These are phyloP conservation scores for Crucibulum laeve DNA, from an alignment of 768 basidiomycete species.

Conservation along the genomic window DNA sequence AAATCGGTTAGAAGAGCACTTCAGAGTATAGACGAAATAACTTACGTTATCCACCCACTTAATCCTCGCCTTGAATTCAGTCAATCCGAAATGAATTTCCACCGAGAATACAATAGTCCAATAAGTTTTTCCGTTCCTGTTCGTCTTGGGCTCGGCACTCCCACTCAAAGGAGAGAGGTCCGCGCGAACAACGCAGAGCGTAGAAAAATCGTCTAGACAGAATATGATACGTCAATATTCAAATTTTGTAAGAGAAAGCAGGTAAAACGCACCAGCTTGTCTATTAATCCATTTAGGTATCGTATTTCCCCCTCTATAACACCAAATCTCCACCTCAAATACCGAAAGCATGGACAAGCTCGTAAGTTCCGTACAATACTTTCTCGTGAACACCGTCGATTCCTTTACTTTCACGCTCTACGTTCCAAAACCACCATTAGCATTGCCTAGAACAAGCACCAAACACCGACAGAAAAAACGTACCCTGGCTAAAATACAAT, in stretches of 20 bases:
- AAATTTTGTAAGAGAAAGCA: not conserved
- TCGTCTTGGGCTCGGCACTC: constrained; percentile 64
- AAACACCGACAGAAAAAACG: constrained; percentile 18
- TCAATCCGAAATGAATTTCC: constrained; percentile 79
- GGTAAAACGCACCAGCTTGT: constrained; percentile 37
- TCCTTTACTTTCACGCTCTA: constrained; percentile 76
- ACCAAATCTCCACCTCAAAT: constrained; percentile 85
- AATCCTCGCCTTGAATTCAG: constrained; percentile 78
- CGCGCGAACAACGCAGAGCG: constrained; percentile 73
- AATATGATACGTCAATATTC: not conserved
- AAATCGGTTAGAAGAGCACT: constrained; percentile 4
- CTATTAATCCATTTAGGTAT: constrained; percentile 75
- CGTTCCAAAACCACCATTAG: constrained; percentile 1
- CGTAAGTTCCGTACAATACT: constrained; percentile 80
- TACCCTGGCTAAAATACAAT: constrained; percentile 72
- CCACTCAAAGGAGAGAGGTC: constrained; percentile 70
- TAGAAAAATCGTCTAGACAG: constrained; percentile 63
- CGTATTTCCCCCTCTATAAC: constrained; percentile 69
- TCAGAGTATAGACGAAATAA: constrained; percentile 9
- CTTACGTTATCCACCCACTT: constrained; percentile 80
- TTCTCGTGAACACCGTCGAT: constrained; percentile 75
- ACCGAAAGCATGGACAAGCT: constrained; percentile 71
- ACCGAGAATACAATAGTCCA: constrained; percentile 85
- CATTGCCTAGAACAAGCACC: not conserved
- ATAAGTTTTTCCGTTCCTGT: constrained; percentile 64